Base-by-base conservation (phyloP, 768 basidiomycete genomes). In the Termitomyces sp. region DNA sequence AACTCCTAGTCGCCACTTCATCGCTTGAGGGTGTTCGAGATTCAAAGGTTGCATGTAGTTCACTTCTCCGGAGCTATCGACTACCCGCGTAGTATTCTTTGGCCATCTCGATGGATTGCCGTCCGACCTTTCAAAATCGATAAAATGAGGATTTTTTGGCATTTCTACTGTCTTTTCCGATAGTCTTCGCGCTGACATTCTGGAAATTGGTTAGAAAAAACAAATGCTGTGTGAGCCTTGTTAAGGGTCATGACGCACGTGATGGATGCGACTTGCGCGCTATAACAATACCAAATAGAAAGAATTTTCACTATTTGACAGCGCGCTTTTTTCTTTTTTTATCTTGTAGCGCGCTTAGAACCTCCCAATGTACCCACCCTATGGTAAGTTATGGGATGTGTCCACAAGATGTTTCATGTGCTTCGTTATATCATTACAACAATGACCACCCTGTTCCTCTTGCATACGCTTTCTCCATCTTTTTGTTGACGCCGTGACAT, bases 41-140 rank as follows among this genome's bases (percentile, higher is more conserved):
- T 67, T 70, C 2, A 89, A 68, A 2, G 73, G 75, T 16, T 80
- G 77, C 81, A 87, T 88, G 69, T 70, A 93, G 65, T 92, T 92
- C 32, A 93, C 85, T 54, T 83, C 74, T 14, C 87, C 86, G 8
- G 84, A 84, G 7, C 55, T 38, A 64, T 88, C 85, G 22, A 88
- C 76, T 7, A 74, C 61, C 55, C 74, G 72, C 13, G 72, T 76
- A 3, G 80, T 86, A 55, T 86, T 83, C 18, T 66, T 68, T 1
- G 90, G 90, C 82, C 85, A 87, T 18, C 70, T 70, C 3, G 53
- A 52, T 1, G 67, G 35, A 56, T 82, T 74, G 16, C 88, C 90
- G 56, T 93, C 90, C 0, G 83, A 79, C 38, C 80, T 68, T 24
- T 74, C 69, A 58, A 92, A 89, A 38, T 85, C 82, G 16, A 90